phyloP scores from a whole-genome alignment of 768 basidiomycete genomes.

The Hericium coralloides region DNA sequence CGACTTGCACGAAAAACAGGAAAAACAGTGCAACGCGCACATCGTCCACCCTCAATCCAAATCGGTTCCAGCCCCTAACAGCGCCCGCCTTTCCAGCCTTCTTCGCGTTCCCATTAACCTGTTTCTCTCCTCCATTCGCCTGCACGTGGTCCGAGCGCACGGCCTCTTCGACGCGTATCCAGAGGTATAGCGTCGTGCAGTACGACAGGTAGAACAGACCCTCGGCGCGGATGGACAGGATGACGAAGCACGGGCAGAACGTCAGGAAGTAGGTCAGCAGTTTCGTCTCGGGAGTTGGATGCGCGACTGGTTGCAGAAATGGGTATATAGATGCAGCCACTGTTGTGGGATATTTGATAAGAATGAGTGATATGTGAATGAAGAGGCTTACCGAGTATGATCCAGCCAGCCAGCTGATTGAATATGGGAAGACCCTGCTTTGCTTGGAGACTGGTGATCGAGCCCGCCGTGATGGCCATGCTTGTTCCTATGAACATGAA shows the following conservation, averaged over 20 bases:
- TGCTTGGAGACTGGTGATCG: conserved; percentile 49
- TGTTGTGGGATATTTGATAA: conserved; percentile 15
- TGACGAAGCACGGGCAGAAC: conserved; percentile 66
- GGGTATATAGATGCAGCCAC: conserved; percentile 46
- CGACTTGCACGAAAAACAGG: conserved; percentile 80
- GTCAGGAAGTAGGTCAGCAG: conserved; percentile 58
- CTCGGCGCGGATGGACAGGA: conserved; percentile 77
- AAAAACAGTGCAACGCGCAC: conserved; percentile 73
- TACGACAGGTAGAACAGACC: conserved; percentile 74
- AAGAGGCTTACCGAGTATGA: conserved; percentile 44
- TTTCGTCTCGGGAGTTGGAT: conserved; percentile 33
- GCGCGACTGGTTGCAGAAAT: conserved; percentile 38
- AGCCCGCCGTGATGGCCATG: conserved; percentile 48
- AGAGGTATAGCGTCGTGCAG: conserved; percentile 48
- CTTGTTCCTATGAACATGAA: conserved; percentile 32
- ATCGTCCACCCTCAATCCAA: conserved; percentile 35
- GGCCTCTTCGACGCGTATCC: conserved; percentile 56
- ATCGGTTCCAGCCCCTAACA: conserved; percentile 13
- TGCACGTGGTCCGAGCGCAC: conserved; percentile 12
- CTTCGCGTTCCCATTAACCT: background rate
- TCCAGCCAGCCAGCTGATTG: conserved; percentile 61
- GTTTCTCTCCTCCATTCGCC: background rate
- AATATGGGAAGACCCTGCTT: conserved; percentile 55
- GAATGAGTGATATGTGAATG: background rate
- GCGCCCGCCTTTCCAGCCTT: background rate